Base-by-base conservation (phyloP, 129 eudicot species). In the Scalesia atractyloides region DNA sequence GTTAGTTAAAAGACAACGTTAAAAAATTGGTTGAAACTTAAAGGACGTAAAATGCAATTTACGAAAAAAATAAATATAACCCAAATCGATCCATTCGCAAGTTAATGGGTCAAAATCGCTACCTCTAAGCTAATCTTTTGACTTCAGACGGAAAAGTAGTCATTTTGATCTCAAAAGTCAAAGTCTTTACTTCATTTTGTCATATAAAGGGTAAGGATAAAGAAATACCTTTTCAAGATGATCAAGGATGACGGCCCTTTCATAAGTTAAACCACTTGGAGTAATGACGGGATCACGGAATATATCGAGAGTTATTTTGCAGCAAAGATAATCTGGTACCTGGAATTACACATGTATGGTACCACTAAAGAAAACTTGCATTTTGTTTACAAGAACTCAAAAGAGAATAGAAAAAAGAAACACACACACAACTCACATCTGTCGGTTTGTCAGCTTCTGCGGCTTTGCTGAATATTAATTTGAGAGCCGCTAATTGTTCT, bases 251-350 rank as follows among this genome's bases (percentile, higher is more conserved):
- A 82, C 82, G 9, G 91, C 89, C 74, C 96, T 81, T 85, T 90
- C 99, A 37, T 95, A 95, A 33, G 99, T 84, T 58, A 88, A 62
- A 53, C 99, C 97, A 69, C 99, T 88, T 3, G 97, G 97, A 75
- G 94, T 86, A 69, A 95, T 95, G 46, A 95, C 99, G 14, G 99
- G 99, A 80, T 95, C 97, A 37, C 91, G 97, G 58, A 88, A 95
- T 59, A 95, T 95, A 48, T 95, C 99, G 14, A 95, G 92, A 22
- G 97, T 90, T 20, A 94, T 88, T 75, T 86, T 90, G 87, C 98
- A 94, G 78, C 98, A 90, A 44, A 94, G 82, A 80, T 86, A 80
- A 59, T 94, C 98, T 5, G 97, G 97, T 50, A 94, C 84, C 98
- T 94, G 91, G 59, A 81, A 74, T 83, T 36, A 75, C 73, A 19